phyloP scores from a whole-genome alignment of 257 asterid genomes.

The Eucommia ulmoides region DNA sequence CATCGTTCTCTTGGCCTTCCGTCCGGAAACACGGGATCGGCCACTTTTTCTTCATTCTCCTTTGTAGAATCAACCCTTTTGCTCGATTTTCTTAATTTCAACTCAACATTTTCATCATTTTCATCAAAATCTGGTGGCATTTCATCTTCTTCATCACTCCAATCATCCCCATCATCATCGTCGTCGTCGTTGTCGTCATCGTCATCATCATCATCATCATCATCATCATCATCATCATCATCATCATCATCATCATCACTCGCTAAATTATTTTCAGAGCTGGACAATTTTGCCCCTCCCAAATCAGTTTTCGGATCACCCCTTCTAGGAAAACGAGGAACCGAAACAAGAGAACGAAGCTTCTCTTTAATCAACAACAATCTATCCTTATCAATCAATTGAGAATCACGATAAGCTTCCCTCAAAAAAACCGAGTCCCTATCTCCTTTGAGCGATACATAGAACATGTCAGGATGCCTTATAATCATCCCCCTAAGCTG shows the following conservation, averaged over 20 bases:
- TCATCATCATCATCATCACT: slow-evolving; percentile 37
- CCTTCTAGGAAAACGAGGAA: slow-evolving; percentile 41
- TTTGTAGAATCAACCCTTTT: slow-evolving; percentile 28
- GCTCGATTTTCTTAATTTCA: slow-evolving; percentile 21
- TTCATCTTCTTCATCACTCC: slow-evolving; percentile 61
- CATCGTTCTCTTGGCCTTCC: slow-evolving; percentile 91
- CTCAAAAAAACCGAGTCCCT: slow-evolving; percentile 94
- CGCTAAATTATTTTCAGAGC: slow-evolving; percentile 53
- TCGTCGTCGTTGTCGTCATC: not conserved
- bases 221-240: slow-evolving; percentile 19
- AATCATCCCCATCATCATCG: slow-evolving; percentile 32
- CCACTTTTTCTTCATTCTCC: slow-evolving; percentile 32
- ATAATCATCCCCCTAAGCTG: slow-evolving; percentile 94
- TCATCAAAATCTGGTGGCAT: slow-evolving; percentile 63
- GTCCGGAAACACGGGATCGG: slow-evolving; percentile 65
- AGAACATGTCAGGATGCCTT: slow-evolving; percentile 97
- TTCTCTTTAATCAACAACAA: slow-evolving; percentile 90
- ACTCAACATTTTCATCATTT: slow-evolving; percentile 27
- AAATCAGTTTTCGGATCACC: slow-evolving; percentile 19
- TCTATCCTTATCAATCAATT: slow-evolving; percentile 66
- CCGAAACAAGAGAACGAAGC: slow-evolving; percentile 75
- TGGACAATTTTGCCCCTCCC: slow-evolving; percentile 52
- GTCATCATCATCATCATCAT: slow-evolving; percentile 19
- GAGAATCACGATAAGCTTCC: slow-evolving; percentile 87
- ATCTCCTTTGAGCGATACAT: slow-evolving; percentile 84